phyloP scores from a whole-genome alignment of 257 asterid genomes.

The Galeopsis tetrahit region DNA sequence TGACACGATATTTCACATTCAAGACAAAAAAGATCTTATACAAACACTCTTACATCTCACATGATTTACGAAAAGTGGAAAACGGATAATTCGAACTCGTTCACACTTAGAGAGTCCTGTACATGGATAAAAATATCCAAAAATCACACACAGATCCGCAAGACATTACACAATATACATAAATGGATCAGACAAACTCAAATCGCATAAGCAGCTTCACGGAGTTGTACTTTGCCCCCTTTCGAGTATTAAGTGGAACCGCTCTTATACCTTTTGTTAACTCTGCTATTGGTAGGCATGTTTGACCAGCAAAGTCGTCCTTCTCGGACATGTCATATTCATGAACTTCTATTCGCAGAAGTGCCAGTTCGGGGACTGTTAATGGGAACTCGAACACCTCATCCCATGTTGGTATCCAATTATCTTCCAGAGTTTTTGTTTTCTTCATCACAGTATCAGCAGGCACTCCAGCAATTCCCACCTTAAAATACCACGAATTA shows the following conservation, averaged over 20 bases:
- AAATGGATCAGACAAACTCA: slow-evolving; percentile 48
- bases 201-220: slow-evolving; percentile 85
- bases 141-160: not conserved
- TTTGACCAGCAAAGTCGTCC: slow-evolving; percentile 89
- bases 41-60: slow-evolving; percentile 9
- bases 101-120: slow-evolving; percentile 6
- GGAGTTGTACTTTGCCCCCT: slow-evolving; percentile 60
- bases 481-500: slow-evolving; percentile 43
- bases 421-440: slow-evolving; percentile 69
- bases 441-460: slow-evolving; percentile 72
- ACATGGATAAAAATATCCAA: slow-evolving; percentile 2
- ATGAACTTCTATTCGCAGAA: slow-evolving; percentile 79
- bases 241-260: slow-evolving; percentile 61
- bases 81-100: not conserved
- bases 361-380: slow-evolving; percentile 81
- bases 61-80: not conserved
- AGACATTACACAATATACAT: slow-evolving; percentile 14
- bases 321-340: slow-evolving; percentile 84
- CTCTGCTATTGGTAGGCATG: slow-evolving; percentile 75
- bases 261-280: slow-evolving; percentile 81
- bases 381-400: slow-evolving; percentile 78
- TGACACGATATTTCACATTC: slow-evolving; percentile 11
- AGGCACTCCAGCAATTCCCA: slow-evolving; percentile 87
- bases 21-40: not conserved
- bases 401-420: slow-evolving; percentile 84